Base-by-base conservation (phyloP, 495 filamentous ascomycete species). In the Podospora anserina region DNA sequence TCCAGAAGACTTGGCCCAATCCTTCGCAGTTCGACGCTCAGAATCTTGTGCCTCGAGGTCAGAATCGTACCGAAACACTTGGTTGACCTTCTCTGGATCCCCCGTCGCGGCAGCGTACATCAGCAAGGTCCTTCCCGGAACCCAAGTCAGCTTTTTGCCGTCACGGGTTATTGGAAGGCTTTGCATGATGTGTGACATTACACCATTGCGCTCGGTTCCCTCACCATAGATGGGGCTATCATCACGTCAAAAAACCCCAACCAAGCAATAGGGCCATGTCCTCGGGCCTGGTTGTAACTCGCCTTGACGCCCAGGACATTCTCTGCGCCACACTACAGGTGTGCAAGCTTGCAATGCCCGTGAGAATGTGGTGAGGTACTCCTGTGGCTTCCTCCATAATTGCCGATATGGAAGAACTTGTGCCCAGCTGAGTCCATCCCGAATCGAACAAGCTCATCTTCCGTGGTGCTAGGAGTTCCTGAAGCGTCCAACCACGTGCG, bases 401-500 rank as follows among this genome's bases (percentile, higher is more conserved):
- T 0, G 26, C 27, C 23, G 58, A 28, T 26, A 71, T 16, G 4
- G 62, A 2, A 27, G 44, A 5, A 13, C 71, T 72, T 9, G 62
- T 67, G 23, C 64, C 71, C 11, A 77, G 26, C 13, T 60, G 61
- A 0, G 54, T 49, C 79, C 80, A 81, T 19, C 66, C 6, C 9
- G 28, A 16, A 65, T 78, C 68, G 30, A 72, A 77, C 58, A 81
- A 82, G 23, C 71, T 54, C 49, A 82, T 64, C 7, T 63, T n/a
- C 19, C 7, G 27, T 0, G 80, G 76, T 0, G 81, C 82, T 2
- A 81, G 60, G 0, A 82, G 68, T 65, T 82, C 80, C 53, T 82
- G 78, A 9, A 82, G 66, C 13, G 56, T 58, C 56, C 56, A 58
- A n/a, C 56, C 56, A 16, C 56, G 56, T 13, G 56, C 1, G 23